Conservation (phyloP, 768 basidiomycete genomes). For the Ramaria rubella region DNA sequence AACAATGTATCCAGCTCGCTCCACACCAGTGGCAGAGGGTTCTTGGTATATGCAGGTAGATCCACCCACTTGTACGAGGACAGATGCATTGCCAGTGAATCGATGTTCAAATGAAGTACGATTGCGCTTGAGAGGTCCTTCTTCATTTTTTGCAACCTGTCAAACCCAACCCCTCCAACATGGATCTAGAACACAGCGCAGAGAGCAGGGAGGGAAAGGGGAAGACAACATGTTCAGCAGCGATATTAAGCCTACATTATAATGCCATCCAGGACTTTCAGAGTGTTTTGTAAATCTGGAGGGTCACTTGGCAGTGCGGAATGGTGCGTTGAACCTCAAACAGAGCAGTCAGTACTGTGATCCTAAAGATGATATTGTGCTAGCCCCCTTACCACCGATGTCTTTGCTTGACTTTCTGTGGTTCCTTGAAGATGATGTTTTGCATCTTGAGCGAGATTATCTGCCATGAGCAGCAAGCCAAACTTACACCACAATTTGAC, state of each 20-base stretch:
- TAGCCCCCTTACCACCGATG: too few relatives aligned
- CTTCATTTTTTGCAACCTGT: slow-evolving; percentile 57
- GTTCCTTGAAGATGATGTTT: slow-evolving; percentile 70
- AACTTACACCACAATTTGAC: too few relatives aligned
- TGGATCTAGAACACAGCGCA: slow-evolving; percentile 12
- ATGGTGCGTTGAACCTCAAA: slow-evolving; percentile 40
- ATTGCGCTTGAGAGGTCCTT: slow-evolving; percentile 75
- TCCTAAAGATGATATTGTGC: background rate
- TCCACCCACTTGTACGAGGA: slow-evolving; percentile 59
- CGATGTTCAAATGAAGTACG: slow-evolving; percentile 79
- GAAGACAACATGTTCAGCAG: slow-evolving; percentile 5
- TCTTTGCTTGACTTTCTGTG: slow-evolving; percentile 59
- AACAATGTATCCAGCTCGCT: slow-evolving; percentile 36
- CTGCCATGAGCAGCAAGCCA: slow-evolving; percentile 85
- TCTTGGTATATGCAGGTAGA: background rate
- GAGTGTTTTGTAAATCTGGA: slow-evolving; percentile 64
- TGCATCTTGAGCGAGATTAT: slow-evolving; percentile 72
- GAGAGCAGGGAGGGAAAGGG: slow-evolving; percentile 46
- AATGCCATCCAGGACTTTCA: slow-evolving; percentile 52
- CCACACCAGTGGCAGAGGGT: slow-evolving; percentile 20
- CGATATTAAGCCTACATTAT: slow-evolving; percentile 30
- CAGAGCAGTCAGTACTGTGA: background rate
- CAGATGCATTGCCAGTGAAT: slow-evolving; percentile 59
- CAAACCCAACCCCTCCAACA: slow-evolving; percentile 24
- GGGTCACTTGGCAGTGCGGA: slow-evolving; percentile 63